These are phyloP conservation scores for Aureobasidium sp. DNA, from an alignment of 2,329 filamentous ascomycete genomes.

Conservation along the genomic window DNA sequence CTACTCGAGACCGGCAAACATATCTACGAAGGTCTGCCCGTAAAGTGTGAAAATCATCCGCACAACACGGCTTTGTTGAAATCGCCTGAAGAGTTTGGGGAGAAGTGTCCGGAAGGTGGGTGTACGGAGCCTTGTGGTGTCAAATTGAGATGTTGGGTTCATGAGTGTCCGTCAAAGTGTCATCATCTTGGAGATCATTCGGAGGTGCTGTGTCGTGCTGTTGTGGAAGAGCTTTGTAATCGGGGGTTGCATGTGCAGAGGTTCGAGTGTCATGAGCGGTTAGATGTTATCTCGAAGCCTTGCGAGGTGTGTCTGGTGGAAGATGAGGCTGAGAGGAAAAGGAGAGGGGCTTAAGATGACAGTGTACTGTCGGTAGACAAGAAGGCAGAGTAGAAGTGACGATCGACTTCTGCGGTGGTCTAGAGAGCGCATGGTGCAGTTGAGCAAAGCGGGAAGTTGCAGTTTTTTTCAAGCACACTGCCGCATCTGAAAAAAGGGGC, in stretches of 20 bases:
- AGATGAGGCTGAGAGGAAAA: background rate
- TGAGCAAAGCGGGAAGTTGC: no score
- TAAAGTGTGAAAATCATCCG: constrained; percentile 55
- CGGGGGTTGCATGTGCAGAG: background rate
- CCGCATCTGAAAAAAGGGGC: no score
- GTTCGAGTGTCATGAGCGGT: background rate
- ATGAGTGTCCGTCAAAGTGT: constrained; percentile 54
- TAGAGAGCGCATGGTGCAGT: no score
- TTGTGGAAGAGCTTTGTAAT: background rate
- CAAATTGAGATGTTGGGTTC: constrained; percentile 50
- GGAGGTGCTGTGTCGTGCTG: constrained; percentile 41
- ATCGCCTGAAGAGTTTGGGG: constrained; percentile 52
- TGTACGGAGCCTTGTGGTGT: constrained; percentile 53
- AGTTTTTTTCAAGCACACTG: no score
- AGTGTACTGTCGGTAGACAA: no score
- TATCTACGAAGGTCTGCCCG: constrained; percentile 50
- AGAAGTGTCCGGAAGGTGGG: constrained; percentile 61
- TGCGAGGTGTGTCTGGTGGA: background rate
- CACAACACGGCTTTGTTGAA: constrained; percentile 42
- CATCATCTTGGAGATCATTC: constrained; percentile 57
- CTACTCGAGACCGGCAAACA: constrained; percentile 24
- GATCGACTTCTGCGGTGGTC: no score
- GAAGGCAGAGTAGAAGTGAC: no score
- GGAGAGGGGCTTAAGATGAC: no score
- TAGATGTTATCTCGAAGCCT: background rate